These are phyloP conservation scores for Blastobotrys peoriensis DNA, from an alignment of 805 yeast genomes.

Conservation along the genomic window DNA sequence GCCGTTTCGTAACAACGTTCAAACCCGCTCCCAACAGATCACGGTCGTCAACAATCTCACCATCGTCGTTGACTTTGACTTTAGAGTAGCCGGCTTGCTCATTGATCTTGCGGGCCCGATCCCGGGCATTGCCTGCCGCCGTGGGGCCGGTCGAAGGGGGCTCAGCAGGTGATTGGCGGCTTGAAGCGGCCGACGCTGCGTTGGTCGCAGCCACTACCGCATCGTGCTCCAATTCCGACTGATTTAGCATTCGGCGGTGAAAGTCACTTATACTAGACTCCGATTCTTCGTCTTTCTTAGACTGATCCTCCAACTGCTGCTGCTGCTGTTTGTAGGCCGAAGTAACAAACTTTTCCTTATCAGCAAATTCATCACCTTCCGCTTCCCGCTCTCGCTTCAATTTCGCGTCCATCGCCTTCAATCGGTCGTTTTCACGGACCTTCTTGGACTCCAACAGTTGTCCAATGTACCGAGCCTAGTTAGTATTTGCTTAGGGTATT, in stretches of 20 bases:
- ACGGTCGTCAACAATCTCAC: conserved; percentile 26
- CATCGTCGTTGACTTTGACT: conserved; percentile 23
- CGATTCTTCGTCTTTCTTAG: conserved; percentile 15
- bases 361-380: conserved; percentile 36
- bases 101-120: conserved; percentile 17
- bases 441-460: conserved; percentile 40
- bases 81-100: conserved; percentile 18
- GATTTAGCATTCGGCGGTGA: conserved; percentile 19
- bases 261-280: conserved; percentile 16
- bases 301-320: conserved; percentile 23
- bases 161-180: conserved; percentile 2
- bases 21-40: conserved; percentile 24
- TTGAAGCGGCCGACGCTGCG: neutral
- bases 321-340: conserved; percentile 39
- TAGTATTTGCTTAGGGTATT: too few relatives aligned
- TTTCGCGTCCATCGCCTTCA: conserved; percentile 35
- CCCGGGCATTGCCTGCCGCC: conserved; percentile 12
- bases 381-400: conserved; percentile 34
- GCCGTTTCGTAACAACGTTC: conserved; percentile 14
- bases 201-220: conserved; percentile 11
- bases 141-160: conserved; percentile 3
- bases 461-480: conserved; percentile 34
- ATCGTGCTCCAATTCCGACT: conserved; percentile 17
- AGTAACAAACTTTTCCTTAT: conserved; percentile 44
- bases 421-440: conserved; percentile 41